phyloP scores from a whole-genome alignment of 148 eudicot species.

The Cornus kousa region DNA sequence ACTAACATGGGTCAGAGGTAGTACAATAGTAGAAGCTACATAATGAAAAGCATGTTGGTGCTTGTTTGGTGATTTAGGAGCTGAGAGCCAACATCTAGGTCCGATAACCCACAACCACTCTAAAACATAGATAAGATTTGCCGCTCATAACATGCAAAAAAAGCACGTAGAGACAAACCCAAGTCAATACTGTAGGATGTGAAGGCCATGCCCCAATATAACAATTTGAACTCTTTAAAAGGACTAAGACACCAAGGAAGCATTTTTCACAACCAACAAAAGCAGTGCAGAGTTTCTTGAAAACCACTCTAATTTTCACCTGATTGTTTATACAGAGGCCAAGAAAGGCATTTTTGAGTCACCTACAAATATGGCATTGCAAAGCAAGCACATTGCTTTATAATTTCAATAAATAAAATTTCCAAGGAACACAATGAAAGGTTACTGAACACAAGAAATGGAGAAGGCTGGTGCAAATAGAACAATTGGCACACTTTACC shows the following conservation, averaged over 20 bases:
- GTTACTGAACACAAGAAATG: not conserved
- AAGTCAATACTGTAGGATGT: not conserved
- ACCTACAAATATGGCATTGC: not conserved
- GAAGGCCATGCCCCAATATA: not conserved
- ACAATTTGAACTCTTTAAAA: not conserved
- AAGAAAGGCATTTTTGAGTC: too few species aligned
- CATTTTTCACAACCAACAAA: not conserved
- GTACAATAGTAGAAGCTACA: too few species aligned
- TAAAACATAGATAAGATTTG: too few species aligned
- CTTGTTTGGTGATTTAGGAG: too few species aligned
- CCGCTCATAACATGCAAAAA: too few species aligned
- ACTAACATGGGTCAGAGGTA: too few species aligned
- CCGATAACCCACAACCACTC: too few species aligned
- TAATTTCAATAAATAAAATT: not conserved
- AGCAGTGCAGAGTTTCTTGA: not conserved
- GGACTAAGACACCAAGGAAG: not conserved
- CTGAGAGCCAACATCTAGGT: too few species aligned
- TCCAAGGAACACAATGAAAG: not conserved
- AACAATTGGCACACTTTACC: constrained; percentile 19
- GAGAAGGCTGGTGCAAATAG: not conserved
- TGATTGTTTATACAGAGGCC: not conserved
- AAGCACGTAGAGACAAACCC: too few species aligned
- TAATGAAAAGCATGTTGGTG: too few species aligned
- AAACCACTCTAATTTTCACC: not conserved
- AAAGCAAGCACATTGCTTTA: not conserved